Conservation (phyloP, 495 filamentous ascomycete species). For the Bombardia bombarda region DNA sequence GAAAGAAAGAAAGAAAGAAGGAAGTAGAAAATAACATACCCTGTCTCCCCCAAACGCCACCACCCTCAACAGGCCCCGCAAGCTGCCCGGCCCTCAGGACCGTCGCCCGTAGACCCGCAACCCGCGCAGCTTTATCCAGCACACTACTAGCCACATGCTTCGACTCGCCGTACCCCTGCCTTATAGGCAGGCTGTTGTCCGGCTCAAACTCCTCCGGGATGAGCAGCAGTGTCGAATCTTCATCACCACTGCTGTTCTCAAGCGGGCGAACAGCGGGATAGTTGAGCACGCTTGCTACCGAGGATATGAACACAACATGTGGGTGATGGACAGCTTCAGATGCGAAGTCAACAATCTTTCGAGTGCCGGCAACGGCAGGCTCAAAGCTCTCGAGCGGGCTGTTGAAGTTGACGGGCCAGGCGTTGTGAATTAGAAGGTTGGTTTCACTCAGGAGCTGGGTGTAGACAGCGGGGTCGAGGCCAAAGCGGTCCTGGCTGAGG, state of each 20-base stretch:
- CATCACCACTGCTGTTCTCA: conserved; percentile 25
- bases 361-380: conserved; percentile 33
- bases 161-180: conserved; percentile 36
- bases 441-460: conserved; percentile 3
- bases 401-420: conserved; percentile 42
- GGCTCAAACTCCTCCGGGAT: conserved; percentile 9
- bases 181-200: neutral
- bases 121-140: conserved; percentile 21
- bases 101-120: conserved; percentile 15
- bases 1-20: too few species aligned
- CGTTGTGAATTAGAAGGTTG: conserved; percentile 34
- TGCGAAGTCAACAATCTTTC: conserved; percentile 33
- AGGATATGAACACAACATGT: conserved; percentile 34
- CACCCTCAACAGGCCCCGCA: conserved; percentile 25
- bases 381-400: conserved; percentile 30
- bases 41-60: conserved; percentile 29
- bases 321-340: conserved; percentile 16
- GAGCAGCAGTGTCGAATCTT: neutral
- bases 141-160: conserved; percentile 38
- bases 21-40: conserved; percentile 9
- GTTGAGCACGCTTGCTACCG: conserved; percentile 22
- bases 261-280: conserved; percentile 21
- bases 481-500: neutral
- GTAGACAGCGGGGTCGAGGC: conserved; percentile 12
- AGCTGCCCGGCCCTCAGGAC: conserved; percentile 42